Evolutionary conservation across 345 rosid genomes (phyloP), one percentile per base, ranked within the genome.

Genomic region (Isatis tinctoria): DNA sequence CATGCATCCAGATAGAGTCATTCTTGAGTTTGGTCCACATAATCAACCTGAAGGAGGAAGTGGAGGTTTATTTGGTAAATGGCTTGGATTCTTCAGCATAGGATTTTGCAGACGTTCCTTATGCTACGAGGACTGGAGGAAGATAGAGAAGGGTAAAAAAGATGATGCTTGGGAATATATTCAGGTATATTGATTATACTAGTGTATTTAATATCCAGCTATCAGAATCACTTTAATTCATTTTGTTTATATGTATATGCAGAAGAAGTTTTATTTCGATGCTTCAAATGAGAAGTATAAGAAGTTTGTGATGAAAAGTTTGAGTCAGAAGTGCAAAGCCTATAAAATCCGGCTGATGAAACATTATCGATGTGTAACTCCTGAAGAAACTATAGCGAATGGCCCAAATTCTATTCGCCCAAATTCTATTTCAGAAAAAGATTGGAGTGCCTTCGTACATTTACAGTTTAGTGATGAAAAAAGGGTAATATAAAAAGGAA

Each of bases 241-340:
- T 13, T 40, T 40, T 61, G 3, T 13, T 12, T 20, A 13, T 1
- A 4, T 13, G 17, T 41, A 35, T 8, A 22, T 39, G 66, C 49
- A 39, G 66, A 0, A 17, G 3, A 7, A 40, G 6, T 61, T 39
- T 39, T 13, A 24, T 24, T 39, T 61, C 39, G 49, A 40, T 60
- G 30, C 30, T 20, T 37, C 39, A 26, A 43, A 62, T 62, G 40
- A 16, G 11, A 30, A 30, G 0, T 9, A 30, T 3, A 64, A 45
- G n/a, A 30, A 64, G 16, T 64, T 64, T 44, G 54, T 45, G 10
- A 64, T 64, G 69, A 64, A 64, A 44, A 44, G 27, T 16, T 16
- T 44, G 40, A 28, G 56, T 47, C 39, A 16, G 17, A 64, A 64
- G 27, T 44, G 54, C 40, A 64, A 17, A 10, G 69, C n/a, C 16